Evolutionary conservation across 225 moss, liverwort and hornwort species (phyloP), one percentile per base, ranked within the genome.

Genomic region (Sphagnum tenellum): DNA sequence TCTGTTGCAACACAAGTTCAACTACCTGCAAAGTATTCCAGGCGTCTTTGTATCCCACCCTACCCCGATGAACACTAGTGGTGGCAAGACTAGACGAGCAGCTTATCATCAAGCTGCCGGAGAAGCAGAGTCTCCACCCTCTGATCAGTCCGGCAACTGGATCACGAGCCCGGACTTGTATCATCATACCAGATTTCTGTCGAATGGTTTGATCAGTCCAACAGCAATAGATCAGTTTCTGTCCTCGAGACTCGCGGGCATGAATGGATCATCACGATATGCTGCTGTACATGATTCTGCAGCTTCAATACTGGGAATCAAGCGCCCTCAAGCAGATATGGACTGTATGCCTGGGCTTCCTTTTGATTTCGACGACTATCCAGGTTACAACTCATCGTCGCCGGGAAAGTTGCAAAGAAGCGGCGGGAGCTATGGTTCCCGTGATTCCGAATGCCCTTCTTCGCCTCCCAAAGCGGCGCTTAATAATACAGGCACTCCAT

Each of bases 1-100:
- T 51, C 76, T 64, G 67, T 69, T 76, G 67, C 78, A 85, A 66
- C 69, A 72, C 46, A 82, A 76, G 66, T 85, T 85, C 72, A 85
- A 66, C 62, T 82, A 72, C 68, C 67, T 82, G 3, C 76, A 82
- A 57, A 65, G 70, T 48, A 70, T 82, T 4, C 81, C 81, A 0
- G 74, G 71, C 5, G 58, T 51, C 4, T 57, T 73, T 64, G 76
- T 57, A 54, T 68, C 74, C 12, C 85, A 85, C 51, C 85, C 85
- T 0, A 71, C 73, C 66, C 0, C 73, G 69, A 50, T 64, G 47
- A 80, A 80, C 67, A 66, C 72, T 12, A 64, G 69, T 50, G 72
- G 76, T 48, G 56, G 64, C 14, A 67, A 4, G 44, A 56, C 3
- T 56, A 58, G 58, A 11, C 12, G 58, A 29, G 29, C 29, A 29